Conservation (phyloP, 495 filamentous ascomycete species). For the Penicillium goetzii region DNA sequence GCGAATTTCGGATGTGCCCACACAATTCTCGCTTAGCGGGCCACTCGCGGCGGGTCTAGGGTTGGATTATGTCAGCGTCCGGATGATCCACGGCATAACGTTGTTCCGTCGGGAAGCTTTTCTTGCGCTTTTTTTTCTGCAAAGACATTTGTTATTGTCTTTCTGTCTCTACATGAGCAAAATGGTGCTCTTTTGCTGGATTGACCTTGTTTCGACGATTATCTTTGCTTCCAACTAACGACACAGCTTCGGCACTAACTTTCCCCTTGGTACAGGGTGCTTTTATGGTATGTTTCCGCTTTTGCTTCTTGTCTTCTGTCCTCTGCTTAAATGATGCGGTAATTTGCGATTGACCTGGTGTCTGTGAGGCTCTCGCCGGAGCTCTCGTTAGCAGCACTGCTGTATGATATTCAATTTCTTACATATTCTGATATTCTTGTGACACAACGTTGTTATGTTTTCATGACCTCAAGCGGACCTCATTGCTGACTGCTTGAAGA, state of each 20-base stretch:
- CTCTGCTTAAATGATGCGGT: conserved; percentile 77
- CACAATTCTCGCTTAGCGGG: conserved; percentile 40
- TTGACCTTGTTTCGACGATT: background rate
- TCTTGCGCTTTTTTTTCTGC: conserved; percentile 34
- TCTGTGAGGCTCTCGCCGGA: conserved; percentile 85
- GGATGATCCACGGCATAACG: conserved; percentile 25
- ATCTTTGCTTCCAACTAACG: background rate
- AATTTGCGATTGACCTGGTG: conserved; percentile 96
- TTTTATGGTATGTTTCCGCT: conserved; percentile 36
- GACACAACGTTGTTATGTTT: conserved; percentile 16
- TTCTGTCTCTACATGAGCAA: conserved; percentile 15
- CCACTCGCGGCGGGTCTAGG: conserved; percentile 43
- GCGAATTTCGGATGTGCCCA: conserved; percentile 53
- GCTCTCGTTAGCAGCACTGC: conserved; percentile 70
- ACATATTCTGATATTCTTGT: conserved; percentile 83
- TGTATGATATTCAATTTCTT: conserved; percentile 92
- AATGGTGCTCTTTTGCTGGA: conserved; percentile 17
- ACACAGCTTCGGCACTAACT: conserved; percentile 8
- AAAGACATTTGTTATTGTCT: conserved; percentile 10
- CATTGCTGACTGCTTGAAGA: conserved; percentile 38
- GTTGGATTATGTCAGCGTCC: conserved; percentile 35
- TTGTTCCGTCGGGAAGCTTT: conserved; percentile 20
- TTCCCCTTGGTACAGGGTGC: conserved; percentile 6
- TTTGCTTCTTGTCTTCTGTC: conserved; percentile 1
- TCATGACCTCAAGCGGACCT: conserved; percentile 21